phyloP scores from a whole-genome alignment of 2,329 filamentous ascomycete genomes.

The Teratosphaeria destructans region DNA sequence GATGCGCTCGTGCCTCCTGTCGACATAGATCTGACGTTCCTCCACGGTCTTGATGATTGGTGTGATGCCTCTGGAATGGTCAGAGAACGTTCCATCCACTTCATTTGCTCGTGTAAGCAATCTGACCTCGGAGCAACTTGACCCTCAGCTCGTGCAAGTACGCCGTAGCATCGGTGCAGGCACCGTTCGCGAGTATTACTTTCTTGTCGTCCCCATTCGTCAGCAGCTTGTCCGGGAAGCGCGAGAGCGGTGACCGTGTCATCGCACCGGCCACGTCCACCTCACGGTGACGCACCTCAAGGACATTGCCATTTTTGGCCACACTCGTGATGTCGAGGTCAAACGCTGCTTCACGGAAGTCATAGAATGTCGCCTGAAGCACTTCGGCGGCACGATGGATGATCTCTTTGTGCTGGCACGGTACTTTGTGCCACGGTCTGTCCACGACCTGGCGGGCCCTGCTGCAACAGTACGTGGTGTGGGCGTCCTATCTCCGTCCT shows the following conservation, averaged over 20 bases:
- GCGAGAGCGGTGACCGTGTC: slow-evolving; percentile 1
- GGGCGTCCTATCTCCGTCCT: background rate
- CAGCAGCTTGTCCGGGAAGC: slow-evolving; percentile 3
- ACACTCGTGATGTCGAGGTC: slow-evolving; percentile 2
- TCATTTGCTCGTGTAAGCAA: background rate
- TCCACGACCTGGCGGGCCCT: slow-evolving; percentile 6
- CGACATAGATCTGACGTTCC: background rate
- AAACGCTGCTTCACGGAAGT: slow-evolving; percentile 3
- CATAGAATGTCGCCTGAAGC: slow-evolving; percentile 10
- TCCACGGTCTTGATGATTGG: background rate
- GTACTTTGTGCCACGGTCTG: slow-evolving; percentile 3
- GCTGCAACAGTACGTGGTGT: slow-evolving; percentile 6
- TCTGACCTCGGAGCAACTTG: slow-evolving; percentile 4
- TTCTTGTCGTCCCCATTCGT: slow-evolving; percentile 3
- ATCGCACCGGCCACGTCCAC: background rate
- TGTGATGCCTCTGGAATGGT: background rate
- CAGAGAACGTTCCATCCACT: background rate
- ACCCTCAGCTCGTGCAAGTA: slow-evolving; percentile 4
- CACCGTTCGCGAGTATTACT: slow-evolving; percentile 1
- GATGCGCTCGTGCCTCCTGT: background rate
- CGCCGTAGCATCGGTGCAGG: slow-evolving; percentile 4
- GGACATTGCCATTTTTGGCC: background rate
- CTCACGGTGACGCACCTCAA: background rate
- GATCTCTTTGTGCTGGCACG: slow-evolving; percentile 6
- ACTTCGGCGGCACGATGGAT: slow-evolving; percentile 11